Percentiles rank a stretch among this genome's conserved stretches.
Evolutionary conservation across 2,329 filamentous ascomycete species (phyloP).

Genomic region (Cercospora janseana): DNA sequence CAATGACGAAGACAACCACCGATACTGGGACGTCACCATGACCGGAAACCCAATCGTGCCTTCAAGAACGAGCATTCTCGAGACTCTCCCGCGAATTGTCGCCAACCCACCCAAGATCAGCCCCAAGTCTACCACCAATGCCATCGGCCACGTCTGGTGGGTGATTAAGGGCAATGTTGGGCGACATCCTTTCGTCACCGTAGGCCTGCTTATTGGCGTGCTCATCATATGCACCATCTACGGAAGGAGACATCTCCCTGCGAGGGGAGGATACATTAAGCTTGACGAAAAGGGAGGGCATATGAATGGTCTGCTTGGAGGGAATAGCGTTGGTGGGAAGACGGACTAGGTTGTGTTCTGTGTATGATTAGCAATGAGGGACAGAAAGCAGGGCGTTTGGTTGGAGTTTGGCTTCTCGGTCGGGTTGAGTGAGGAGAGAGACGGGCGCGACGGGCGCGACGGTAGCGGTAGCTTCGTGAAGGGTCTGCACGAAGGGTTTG

Average conservation of each 20-base stretch:
- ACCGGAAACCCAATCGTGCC: slow-evolving; percentile 88
- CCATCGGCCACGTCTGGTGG: slow-evolving; percentile 67
- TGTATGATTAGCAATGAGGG: too few relatives aligned
- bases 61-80: slow-evolving; percentile 84
- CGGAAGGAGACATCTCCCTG: slow-evolving; percentile 35
- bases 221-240: slow-evolving; percentile 28
- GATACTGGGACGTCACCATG: slow-evolving; percentile 90
- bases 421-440: too few relatives aligned
- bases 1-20: slow-evolving; percentile 91
- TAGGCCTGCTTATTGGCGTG: slow-evolving; percentile 59
- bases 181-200: slow-evolving; percentile 47
- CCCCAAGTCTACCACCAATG: slow-evolving; percentile 73
- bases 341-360: slow-evolving; percentile 14
- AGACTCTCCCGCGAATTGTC: slow-evolving; percentile 73
- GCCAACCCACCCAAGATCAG: slow-evolving; percentile 67
- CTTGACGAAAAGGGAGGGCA: slow-evolving; percentile 57
- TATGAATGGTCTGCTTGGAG: slow-evolving; percentile 65
- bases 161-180: slow-evolving; percentile 42
- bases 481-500: too few relatives aligned
- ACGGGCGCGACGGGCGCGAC: too few relatives aligned
- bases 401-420: too few relatives aligned
- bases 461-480: too few relatives aligned
- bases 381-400: neutral
- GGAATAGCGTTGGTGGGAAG: slow-evolving; percentile 43
- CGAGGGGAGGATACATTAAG: slow-evolving; percentile 37